A percentile compares a stretch with the other conserved stretches of the same genome.
Conservation (phyloP, 73 alveolate genomes). For the Stentor coeruleus region DNA sequence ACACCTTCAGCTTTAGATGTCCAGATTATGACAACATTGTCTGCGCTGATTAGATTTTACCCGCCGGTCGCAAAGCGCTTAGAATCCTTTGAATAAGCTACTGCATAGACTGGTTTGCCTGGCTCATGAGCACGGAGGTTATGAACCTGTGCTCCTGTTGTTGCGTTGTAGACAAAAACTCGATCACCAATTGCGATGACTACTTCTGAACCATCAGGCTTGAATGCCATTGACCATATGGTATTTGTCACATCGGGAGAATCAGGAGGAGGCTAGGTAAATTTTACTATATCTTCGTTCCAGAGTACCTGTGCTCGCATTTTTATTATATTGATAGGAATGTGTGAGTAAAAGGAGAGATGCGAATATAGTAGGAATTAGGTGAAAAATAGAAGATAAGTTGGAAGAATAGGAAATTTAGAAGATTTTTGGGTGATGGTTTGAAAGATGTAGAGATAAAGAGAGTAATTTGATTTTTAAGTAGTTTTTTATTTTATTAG, state of each 20-base stretch:
- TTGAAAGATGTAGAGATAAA: too few species aligned
- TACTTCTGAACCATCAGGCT: slow-evolving; percentile 69
- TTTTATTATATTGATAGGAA: too few species aligned
- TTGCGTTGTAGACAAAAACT: slow-evolving; percentile 60
- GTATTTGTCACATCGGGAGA: slow-evolving; percentile 43
- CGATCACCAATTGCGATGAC: slow-evolving; percentile 66
- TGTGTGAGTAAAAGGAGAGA: too few species aligned
- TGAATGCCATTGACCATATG: slow-evolving; percentile 75
- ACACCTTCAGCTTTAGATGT: slow-evolving; percentile 65
- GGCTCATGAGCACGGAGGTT: slow-evolving; percentile 56
- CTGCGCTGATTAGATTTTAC: slow-evolving; percentile 42
- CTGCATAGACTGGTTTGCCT: slow-evolving; percentile 70
- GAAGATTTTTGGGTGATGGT: too few species aligned
- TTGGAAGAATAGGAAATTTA: too few species aligned
- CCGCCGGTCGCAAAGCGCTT: slow-evolving; percentile 68
- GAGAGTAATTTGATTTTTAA: too few species aligned
- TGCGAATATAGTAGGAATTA: too few species aligned
- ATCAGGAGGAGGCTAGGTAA: slow-evolving; percentile 59
- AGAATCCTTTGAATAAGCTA: slow-evolving; percentile 81
- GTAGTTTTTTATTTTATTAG: too few species aligned
- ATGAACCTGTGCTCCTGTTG: slow-evolving; percentile 48
- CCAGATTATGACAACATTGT: slow-evolving; percentile 77
- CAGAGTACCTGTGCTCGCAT: slow-evolving; percentile 60
- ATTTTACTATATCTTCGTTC: slow-evolving; percentile 49
- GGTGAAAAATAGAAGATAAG: too few species aligned